A percentile compares a stretch with the other conserved stretches of the same genome.
Conservation (phyloP, 192 early-diverging fungal species). For the Mortierella alpina region DNA sequence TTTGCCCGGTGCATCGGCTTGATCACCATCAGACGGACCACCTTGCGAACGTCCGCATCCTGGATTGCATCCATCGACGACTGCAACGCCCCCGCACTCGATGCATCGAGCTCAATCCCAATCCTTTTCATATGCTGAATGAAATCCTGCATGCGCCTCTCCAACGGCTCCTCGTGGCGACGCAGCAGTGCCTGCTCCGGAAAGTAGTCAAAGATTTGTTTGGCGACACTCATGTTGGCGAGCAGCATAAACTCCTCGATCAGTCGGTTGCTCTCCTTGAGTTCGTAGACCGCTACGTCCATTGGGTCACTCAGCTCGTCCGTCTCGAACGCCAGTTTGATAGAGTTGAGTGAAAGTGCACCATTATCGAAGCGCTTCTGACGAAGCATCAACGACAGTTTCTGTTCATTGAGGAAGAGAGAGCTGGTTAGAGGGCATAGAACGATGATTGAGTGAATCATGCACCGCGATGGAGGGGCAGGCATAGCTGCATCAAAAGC, state of each 20-base stretch:
- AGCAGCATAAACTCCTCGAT: constrained; percentile 97
- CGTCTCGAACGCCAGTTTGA: constrained; percentile 89
- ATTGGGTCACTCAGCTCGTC: constrained; percentile 89
- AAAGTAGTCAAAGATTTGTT: constrained; percentile 87
- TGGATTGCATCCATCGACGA: constrained; percentile 69
- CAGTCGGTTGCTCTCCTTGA: constrained; percentile 91
- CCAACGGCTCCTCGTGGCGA: constrained; percentile 77
- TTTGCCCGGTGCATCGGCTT: constrained; percentile 97
- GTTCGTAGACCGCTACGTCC: constrained; percentile 84
- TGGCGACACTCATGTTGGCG: constrained; percentile 96
- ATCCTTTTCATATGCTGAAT: constrained; percentile 77
- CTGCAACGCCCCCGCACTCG: constrained; percentile 67
- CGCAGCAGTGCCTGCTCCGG: constrained; percentile 95
- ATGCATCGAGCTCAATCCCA: constrained; percentile 82
- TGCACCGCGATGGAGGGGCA: background rate
- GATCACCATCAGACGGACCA: constrained; percentile 84
- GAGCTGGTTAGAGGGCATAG: background rate
- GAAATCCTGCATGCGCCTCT: constrained; percentile 76
- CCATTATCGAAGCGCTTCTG: constrained; percentile 80
- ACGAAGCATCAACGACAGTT: constrained; percentile 81
- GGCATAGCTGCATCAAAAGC: background rate
- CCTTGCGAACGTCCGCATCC: constrained; percentile 70
- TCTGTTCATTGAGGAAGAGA: constrained; percentile 21
- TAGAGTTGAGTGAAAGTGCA: constrained; percentile 87
- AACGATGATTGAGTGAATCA: background rate